Percentiles rank a stretch among this genome's conserved stretches.
These are phyloP conservation scores for Dendrobium chrysotoxum DNA, from an alignment of 106 monocot species.

Conservation along the genomic window DNA sequence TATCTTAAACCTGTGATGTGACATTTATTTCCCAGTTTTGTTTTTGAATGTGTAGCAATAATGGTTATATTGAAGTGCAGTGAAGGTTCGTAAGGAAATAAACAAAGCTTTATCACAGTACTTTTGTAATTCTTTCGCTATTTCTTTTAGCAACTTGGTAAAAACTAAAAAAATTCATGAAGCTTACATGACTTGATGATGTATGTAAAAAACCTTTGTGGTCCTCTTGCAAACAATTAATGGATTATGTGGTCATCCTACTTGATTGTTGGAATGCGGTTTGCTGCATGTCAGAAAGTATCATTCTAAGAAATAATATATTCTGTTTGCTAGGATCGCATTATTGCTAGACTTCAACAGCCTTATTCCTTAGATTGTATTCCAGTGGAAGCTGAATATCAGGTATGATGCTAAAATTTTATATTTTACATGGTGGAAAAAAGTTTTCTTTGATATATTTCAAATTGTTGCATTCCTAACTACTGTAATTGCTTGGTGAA, in stretches of 20 bases:
- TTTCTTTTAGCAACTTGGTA: not conserved
- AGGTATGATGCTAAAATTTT: constrained; percentile 29
- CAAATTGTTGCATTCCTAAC: not conserved
- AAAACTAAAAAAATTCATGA: not conserved
- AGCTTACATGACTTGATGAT: not conserved
- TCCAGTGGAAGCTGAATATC: constrained; percentile 88
- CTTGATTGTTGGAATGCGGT: constrained; percentile 1
- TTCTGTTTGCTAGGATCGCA: constrained; percentile 52
- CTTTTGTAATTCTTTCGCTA: not conserved
- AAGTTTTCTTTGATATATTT: not conserved
- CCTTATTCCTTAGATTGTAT: constrained; percentile 84
- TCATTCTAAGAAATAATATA: not conserved
- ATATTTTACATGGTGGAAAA: not conserved
- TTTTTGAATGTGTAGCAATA: not conserved
- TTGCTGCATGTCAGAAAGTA: not conserved
- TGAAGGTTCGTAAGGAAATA: not conserved
- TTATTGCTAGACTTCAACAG: constrained; percentile 77
- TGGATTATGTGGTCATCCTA: not conserved
- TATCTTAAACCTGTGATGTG: not conserved
- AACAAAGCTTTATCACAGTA: not conserved
- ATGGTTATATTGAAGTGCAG: not conserved
- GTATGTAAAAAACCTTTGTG: not conserved
- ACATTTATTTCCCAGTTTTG: not conserved
- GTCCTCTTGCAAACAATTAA: not conserved
- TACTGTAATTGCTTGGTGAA: not conserved